These are phyloP conservation scores for Clavaria fumosa DNA, from an alignment of 768 basidiomycete genomes.

Conservation along the genomic window DNA sequence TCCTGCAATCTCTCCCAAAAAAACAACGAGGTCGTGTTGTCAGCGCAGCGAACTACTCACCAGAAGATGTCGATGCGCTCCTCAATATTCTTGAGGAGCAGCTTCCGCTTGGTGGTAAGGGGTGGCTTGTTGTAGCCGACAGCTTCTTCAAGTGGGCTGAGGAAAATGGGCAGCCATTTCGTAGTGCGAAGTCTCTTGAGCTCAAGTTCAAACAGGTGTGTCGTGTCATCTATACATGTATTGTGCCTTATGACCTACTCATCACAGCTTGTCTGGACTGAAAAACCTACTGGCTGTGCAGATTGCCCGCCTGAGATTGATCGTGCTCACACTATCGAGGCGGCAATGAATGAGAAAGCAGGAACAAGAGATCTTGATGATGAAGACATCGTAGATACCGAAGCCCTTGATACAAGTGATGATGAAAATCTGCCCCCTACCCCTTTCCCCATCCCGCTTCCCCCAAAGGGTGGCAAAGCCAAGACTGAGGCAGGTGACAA, in stretches of 20 bases:
- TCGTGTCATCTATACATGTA: conserved; percentile 4
- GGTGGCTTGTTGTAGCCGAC: conserved; percentile 10
- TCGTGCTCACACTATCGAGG: conserved; percentile 13
- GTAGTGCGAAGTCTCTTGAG: conserved; percentile 11
- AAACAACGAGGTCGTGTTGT: conserved; percentile 6
- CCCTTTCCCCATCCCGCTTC: neutral
- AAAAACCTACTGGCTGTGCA: conserved; percentile 19
- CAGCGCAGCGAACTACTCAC: conserved; percentile 12
- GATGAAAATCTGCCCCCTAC: neutral
- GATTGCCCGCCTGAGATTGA: conserved; percentile 12
- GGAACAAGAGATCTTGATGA: conserved; percentile 12
- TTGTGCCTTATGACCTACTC: conserved; percentile 4
- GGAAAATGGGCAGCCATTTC: conserved; percentile 6
- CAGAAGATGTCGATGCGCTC: conserved; percentile 10
- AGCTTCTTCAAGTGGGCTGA: conserved; percentile 11
- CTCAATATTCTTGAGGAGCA: conserved; percentile 8
- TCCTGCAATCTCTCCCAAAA: too few relatives aligned
- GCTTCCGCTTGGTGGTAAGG: conserved; percentile 12
- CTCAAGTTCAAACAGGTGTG: conserved; percentile 16
- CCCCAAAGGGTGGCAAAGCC: conserved; percentile 1
- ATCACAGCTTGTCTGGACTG: conserved; percentile 12
- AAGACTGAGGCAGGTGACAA: neutral
- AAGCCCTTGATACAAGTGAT: conserved; percentile 2
- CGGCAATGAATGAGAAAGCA: conserved; percentile 11
- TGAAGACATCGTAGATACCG: conserved; percentile 8